Evolutionary conservation across 495 filamentous ascomycete genomes (phyloP).

Genomic region (Astrothelium macrocarpum): DNA sequence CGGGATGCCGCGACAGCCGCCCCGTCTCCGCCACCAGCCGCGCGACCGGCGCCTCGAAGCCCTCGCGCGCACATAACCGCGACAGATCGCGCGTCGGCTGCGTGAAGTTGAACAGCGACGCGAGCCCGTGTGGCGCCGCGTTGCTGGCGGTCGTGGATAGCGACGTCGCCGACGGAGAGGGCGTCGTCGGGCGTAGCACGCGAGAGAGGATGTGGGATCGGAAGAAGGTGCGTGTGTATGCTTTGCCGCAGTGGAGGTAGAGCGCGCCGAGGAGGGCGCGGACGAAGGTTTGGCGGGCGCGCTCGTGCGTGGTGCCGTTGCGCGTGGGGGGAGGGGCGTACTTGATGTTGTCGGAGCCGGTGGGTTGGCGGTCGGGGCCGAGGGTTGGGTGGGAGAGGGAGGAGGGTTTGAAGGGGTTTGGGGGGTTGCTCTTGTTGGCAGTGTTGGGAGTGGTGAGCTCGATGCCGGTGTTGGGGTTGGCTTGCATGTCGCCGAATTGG

Average conservation of each 20-base stretch:
- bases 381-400: not conserved
- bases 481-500: slow-evolving; percentile 57
- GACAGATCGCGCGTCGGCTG: slow-evolving; percentile 72
- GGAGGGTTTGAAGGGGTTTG: slow-evolving; percentile 6
- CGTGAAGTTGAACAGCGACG: slow-evolving; percentile 68
- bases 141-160: not conserved
- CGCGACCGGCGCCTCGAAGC: slow-evolving; percentile 80
- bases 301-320: slow-evolving; percentile 25
- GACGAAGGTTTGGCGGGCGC: slow-evolving; percentile 55
- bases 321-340: slow-evolving; percentile 15
- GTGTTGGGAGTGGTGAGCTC: slow-evolving; percentile 12
- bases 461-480: not conserved
- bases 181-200: slow-evolving; percentile 38
- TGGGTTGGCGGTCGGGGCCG: not conserved
- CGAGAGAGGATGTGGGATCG: slow-evolving; percentile 71
- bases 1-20: slow-evolving; percentile 66
- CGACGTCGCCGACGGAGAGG: not conserved
- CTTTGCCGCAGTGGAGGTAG: slow-evolving; percentile 65
- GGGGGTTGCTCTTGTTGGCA: slow-evolving; percentile 11
- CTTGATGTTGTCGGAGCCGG: not conserved
- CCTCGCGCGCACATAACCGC: slow-evolving; percentile 72
- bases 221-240: slow-evolving; percentile 69
- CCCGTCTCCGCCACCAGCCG: slow-evolving; percentile 83
- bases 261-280: slow-evolving; percentile 73
- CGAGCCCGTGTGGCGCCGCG: slow-evolving; percentile 41